A percentile compares a stretch with the other conserved stretches of the same genome.
Conservation (phyloP, 2,329 filamentous ascomycete genomes). For the Fusarium xyrophilum region DNA sequence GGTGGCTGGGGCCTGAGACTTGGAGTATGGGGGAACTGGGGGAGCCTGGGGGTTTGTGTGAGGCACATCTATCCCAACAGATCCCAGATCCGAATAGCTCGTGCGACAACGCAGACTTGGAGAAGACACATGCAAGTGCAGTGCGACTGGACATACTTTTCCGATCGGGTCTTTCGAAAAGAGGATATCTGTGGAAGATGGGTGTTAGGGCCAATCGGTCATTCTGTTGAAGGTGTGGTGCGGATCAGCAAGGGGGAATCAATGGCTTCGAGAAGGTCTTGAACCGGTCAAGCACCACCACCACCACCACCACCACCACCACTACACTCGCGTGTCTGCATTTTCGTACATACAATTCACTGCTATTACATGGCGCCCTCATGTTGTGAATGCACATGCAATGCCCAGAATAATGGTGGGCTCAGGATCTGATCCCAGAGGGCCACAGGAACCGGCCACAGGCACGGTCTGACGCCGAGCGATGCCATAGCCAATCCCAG, state of each 20-base stretch:
- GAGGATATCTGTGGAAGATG: neutral
- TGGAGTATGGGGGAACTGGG: neutral
- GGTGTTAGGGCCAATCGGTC: neutral
- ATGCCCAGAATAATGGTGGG: neutral
- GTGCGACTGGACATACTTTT: neutral
- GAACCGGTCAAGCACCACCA: neutral
- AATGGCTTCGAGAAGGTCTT: conserved; percentile 3
- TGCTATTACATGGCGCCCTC: neutral
- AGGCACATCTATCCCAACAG: neutral
- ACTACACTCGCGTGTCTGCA: neutral
- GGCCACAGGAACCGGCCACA: neutral
- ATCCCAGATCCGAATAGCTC: neutral
- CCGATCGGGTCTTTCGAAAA: neutral
- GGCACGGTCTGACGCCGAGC: conserved; percentile 1
- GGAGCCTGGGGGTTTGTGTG: neutral
- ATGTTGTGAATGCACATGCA: neutral
- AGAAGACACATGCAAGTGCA: neutral
- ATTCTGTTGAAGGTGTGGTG: neutral
- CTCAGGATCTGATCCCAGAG: conserved; percentile 3
- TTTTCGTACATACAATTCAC: neutral
- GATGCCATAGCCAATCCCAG: neutral
- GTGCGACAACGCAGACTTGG: neutral
- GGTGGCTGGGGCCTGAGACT: neutral
- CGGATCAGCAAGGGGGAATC: neutral
- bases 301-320: no score